Conservation (phyloP, 495 filamentous ascomycete genomes). For the Rhizodiscina lignyota region DNA sequence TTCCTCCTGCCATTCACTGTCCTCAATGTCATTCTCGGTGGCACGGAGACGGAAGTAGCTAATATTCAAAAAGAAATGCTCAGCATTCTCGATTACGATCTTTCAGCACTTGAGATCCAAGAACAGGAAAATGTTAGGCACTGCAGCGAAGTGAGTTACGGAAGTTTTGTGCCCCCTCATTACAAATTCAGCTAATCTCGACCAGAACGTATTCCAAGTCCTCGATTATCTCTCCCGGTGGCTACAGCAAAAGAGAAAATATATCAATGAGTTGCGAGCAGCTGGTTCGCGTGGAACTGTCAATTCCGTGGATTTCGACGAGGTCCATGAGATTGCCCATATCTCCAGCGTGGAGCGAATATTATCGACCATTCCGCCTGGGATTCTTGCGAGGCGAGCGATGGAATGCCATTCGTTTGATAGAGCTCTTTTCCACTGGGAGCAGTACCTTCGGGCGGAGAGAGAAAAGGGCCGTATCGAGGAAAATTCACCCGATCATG, state of each 20-base stretch:
- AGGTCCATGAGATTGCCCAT: constrained; percentile 25
- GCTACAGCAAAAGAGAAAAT: constrained; percentile 66
- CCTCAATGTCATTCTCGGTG: constrained; percentile 59
- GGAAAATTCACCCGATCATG: constrained; percentile 6
- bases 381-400: constrained; percentile 68
- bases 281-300: too few relatives aligned
- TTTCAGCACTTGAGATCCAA: constrained; percentile 31
- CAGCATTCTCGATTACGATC: constrained; percentile 44
- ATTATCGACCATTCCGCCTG: constrained; percentile 59
- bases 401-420: constrained; percentile 87
- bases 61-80: constrained; percentile 56
- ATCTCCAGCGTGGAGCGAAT: constrained; percentile 45
- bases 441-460: constrained; percentile 65
- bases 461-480: constrained; percentile 19
- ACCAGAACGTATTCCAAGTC: constrained; percentile 71
- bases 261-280: constrained; percentile 14
- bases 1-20: constrained; percentile 78
- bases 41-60: constrained; percentile 44
- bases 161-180: not conserved
- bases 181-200: constrained; percentile 5
- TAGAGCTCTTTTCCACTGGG: constrained; percentile 81
- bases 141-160: constrained; percentile 57
- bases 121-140: constrained; percentile 55
- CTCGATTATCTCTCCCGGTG: constrained; percentile 84
- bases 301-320: constrained; percentile 18